Conservation (phyloP, 2,329 filamentous ascomycete species). For the Huntiella omanensis region DNA sequence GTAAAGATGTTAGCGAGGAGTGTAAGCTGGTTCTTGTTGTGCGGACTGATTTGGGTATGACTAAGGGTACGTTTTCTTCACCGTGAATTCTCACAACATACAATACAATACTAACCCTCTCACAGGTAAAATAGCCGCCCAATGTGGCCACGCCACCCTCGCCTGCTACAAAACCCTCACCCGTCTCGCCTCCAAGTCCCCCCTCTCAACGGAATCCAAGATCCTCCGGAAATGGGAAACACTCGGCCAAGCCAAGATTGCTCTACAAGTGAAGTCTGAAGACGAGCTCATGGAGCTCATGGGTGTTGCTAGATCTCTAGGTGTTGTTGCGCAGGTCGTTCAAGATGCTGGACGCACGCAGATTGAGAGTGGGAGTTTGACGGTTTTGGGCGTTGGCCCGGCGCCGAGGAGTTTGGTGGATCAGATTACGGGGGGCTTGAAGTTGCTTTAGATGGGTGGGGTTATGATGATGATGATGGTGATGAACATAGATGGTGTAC, state of each 20-base stretch:
- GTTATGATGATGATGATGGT: background rate
- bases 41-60: constrained; percentile 89
- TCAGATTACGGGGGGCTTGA: constrained; percentile 65
- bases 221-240: constrained; percentile 73
- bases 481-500: background rate
- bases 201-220: constrained; percentile 33
- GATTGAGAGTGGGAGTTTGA: constrained; percentile 83
- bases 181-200: constrained; percentile 29
- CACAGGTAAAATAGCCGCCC: constrained; percentile 86
- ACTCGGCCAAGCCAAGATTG: constrained; percentile 80
- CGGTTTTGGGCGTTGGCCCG: constrained; percentile 67
- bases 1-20: constrained; percentile 43
- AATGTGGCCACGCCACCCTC: constrained; percentile 88
- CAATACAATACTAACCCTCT: background rate
- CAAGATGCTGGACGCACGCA: constrained; percentile 93
- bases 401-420: constrained; percentile 78
- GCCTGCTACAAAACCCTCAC: constrained; percentile 84
- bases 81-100: background rate
- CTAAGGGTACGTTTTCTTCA: constrained; percentile 48
- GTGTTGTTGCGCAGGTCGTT: constrained; percentile 75
- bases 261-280: constrained; percentile 71
- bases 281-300: constrained; percentile 59
- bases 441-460: constrained; percentile 42
- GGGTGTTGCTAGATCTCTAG: constrained; percentile 62
- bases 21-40: constrained; percentile 91